Base-by-base conservation (phyloP, 129 eudicot species). In the Chrysanthemum makinoi region DNA sequence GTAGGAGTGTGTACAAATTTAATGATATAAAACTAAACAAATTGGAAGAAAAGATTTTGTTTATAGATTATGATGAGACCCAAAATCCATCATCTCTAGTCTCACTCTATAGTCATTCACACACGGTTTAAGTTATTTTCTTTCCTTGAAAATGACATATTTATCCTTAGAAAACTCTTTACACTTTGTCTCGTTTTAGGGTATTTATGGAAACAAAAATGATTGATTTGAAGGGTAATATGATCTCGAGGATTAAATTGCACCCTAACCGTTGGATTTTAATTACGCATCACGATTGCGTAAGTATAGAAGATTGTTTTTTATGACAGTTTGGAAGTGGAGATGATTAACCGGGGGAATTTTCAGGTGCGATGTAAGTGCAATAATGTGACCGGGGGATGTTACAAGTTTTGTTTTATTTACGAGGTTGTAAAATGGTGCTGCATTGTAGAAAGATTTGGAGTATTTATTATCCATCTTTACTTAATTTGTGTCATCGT, bases 311-410 rank as follows among this genome's bases (percentile, higher is more conserved):
- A 62, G 66, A 61, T 61, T 53, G 22, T 69, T 12, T 62, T 69
- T 76, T 69, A 20, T 77, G 72, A 70, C 72, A 43, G 60, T 70
- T 70, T 77, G 53, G 51, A 62, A 62, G 61, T 5, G 57, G 69
- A 6, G 76, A 77, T 77, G 81, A 77, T 77, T 70, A 78, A 71
- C 77, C 81, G 59, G 77, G 81, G 81, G 81, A 78, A 78, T 70
- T 78, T 78, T 71, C 72, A 71, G 72, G 77, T 70, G 81, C 26
- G 77, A 71, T 35, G 77, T 72, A 48, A 77, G 52, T 70, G 77
- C 72, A 78, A 44, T 1, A 24, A 56, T 63, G 77, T 65, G 72
- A 71, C 81, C 68, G 53, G 64, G 81, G 81, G 81, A 61, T 70
- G 59, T 28, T 62, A 43, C 0, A 13, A 30, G 24, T 33, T 43